Evolutionary conservation across 495 filamentous ascomycete species (phyloP).

Genomic region (Margaritispora aquatica): DNA sequence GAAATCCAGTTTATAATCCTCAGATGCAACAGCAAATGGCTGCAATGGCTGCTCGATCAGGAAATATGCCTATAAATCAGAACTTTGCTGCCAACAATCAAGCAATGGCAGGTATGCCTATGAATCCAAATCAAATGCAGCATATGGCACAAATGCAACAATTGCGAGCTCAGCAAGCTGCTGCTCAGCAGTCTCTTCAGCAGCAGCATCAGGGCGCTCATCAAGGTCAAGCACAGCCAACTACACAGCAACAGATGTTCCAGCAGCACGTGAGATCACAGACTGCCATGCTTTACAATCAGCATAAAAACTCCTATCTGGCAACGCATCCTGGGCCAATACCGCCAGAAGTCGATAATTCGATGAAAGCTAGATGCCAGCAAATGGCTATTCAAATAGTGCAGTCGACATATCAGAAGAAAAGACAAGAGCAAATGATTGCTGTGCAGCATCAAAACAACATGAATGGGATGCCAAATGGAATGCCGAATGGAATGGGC

Average conservation of each 20-base stretch:
- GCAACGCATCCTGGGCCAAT: conserved; percentile 15
- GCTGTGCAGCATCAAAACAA: conserved; percentile 8
- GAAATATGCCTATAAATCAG: conserved; percentile 17
- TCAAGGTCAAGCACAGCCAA: not conserved
- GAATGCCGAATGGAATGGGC: conserved; percentile 18
- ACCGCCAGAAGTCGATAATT: conserved; percentile 14
- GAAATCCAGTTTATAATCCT: conserved; percentile 25
- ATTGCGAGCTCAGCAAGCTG: conserved; percentile 21
- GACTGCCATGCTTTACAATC: conserved; percentile 1
- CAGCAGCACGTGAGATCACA: conserved; percentile 4
- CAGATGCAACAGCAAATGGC: conserved; percentile 6
- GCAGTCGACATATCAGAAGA: not conserved
- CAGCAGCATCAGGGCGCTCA: conserved; percentile 3
- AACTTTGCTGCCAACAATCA: conserved; percentile 27
- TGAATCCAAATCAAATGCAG: conserved; percentile 23
- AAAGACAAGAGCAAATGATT: conserved; percentile 21
- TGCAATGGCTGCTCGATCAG: conserved; percentile 5
- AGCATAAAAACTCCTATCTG: not conserved
- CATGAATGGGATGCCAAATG: no score
- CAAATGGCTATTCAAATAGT: conserved; percentile 6
- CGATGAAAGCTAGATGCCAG: conserved; percentile 15
- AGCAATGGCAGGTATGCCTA: conserved; percentile 24
- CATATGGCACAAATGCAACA: conserved; percentile 31
- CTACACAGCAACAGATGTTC: conserved; percentile 9
- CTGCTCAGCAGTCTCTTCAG: conserved; percentile 22